Percentiles rank a stretch among this genome's conserved stretches.
Conservation (phyloP, 1,284 basidiomycete species). For the Tylopilus orsonianus region DNA sequence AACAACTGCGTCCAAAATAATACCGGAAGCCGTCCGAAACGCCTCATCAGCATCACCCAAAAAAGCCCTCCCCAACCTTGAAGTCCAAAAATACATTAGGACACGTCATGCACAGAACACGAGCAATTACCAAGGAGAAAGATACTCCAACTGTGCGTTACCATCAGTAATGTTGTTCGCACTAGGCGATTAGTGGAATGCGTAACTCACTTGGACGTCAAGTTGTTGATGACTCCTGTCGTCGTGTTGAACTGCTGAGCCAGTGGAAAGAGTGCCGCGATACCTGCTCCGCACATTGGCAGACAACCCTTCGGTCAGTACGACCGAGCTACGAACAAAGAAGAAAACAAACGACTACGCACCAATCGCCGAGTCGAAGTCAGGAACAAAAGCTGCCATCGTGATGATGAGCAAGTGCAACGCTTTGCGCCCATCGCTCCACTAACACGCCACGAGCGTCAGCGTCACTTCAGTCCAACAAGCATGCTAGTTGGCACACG, state of each 20-base stretch:
- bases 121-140: slow-evolving; percentile 46
- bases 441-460: slow-evolving; percentile 30
- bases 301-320: background rate
- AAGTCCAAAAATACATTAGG: slow-evolving; percentile 4
- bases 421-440: slow-evolving; percentile 44
- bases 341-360: background rate
- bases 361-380: slow-evolving; percentile 57
- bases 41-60: slow-evolving; percentile 53
- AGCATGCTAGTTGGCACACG: slow-evolving; percentile 7
- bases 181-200: background rate
- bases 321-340: background rate
- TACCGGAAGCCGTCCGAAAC: slow-evolving; percentile 56
- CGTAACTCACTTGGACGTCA: slow-evolving; percentile 48
- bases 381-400: slow-evolving; percentile 51
- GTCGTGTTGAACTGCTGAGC: slow-evolving; percentile 52
- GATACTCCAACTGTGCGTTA: slow-evolving; percentile 49
- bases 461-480: background rate
- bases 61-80: slow-evolving; percentile 56
- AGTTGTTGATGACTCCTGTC: slow-evolving; percentile 51
- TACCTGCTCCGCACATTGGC: slow-evolving; percentile 36
- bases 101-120: background rate
- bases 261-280: slow-evolving; percentile 50
- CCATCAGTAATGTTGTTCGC: background rate
- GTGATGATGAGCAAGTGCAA: slow-evolving; percentile 51
- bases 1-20: slow-evolving; percentile 60